Base-by-base conservation (phyloP, 257 asterid genomes). In the Capsicum chinense region DNA sequence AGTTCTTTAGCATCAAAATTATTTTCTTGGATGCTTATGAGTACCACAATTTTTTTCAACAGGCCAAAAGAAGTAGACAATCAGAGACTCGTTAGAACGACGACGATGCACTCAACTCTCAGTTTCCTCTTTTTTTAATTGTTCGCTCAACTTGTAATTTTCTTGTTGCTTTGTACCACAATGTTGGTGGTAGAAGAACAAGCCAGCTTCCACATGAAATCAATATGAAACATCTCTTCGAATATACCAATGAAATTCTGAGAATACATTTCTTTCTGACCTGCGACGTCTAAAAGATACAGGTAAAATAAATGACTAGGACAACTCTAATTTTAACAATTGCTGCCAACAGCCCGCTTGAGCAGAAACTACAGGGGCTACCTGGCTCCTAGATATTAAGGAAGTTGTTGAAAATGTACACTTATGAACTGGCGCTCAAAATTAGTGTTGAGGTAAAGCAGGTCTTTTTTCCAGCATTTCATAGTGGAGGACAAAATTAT, bases 381-480 rank as follows among this genome's bases (percentile, higher is more conserved):
- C 82, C 82, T 54, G 81, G 50, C 82, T 14, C 82, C 82, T 78
- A 78, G 82, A 54, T 13, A 3, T 39, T 14, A 78, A 54, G 82
- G 82, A 54, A 54, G 54, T 26, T 78, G n/a, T 78, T 26, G 64
- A 78, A 78, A 78, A 54, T 78, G 82, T 78, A 78, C 82, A 78
- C 50, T 54, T 54, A 14, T 26, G 19, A 78, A 78, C 82, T 78
- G 48, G 64, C n/a, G n/a, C 63, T 52, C 64, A 5, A 78, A 54
- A 39, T 50, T 21, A 56, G 84, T 85, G 92, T 73, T 88, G 94
- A 80, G 92, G 91, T 47, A 93, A 86, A 15, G 12, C 16, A 3
- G 97, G 95, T 73, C 93, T 90, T 84, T 88, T 90, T 85, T 94
- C 98, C 39, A 94, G 90, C 95, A 89, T 84, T 48, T 93, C 97